Evolutionary conservation across 805 yeast genomes (phyloP).

Genomic region (Candida caryicola): DNA sequence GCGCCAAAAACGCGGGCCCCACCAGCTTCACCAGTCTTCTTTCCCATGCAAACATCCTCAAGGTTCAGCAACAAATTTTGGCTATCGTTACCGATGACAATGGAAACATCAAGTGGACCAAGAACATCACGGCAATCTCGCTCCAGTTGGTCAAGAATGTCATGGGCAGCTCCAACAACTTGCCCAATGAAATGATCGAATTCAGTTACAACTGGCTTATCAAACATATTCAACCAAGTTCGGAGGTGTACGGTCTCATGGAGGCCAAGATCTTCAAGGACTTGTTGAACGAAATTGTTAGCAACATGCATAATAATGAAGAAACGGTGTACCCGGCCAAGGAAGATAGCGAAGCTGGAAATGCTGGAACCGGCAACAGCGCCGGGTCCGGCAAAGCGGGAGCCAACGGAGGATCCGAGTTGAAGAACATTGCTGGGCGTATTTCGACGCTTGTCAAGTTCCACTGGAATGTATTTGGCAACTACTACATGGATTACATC

Average conservation of each 20-base stretch:
- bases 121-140: conserved; percentile 69
- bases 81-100: conserved; percentile 81
- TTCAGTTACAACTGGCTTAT: conserved; percentile 77
- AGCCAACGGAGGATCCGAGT: conserved; percentile 37
- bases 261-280: conserved; percentile 63
- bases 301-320: conserved; percentile 9
- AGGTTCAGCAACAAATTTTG: conserved; percentile 65
- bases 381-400: conserved; percentile 9
- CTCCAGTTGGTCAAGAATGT: conserved; percentile 57
- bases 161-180: conserved; percentile 17
- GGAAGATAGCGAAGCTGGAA: conserved; percentile 3
- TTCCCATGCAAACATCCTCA: conserved; percentile 37
- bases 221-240: conserved; percentile 81
- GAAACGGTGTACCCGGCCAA: neutral
- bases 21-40: conserved; percentile 21
- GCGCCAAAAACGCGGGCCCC: conserved; percentile 20
- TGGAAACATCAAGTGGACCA: conserved; percentile 89
- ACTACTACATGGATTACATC: conserved; percentile 51
- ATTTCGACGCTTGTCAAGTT: conserved; percentile 66
- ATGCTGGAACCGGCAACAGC: conserved; percentile 4
- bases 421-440: conserved; percentile 56
- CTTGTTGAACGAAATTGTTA: conserved; percentile 37
- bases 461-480: conserved; percentile 83
- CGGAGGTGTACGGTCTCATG: conserved; percentile 72
- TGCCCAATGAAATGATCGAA: conserved; percentile 44